phyloP scores from a whole-genome alignment of 2,329 filamentous ascomycete genomes.

The Mycosphaerella sp. region DNA sequence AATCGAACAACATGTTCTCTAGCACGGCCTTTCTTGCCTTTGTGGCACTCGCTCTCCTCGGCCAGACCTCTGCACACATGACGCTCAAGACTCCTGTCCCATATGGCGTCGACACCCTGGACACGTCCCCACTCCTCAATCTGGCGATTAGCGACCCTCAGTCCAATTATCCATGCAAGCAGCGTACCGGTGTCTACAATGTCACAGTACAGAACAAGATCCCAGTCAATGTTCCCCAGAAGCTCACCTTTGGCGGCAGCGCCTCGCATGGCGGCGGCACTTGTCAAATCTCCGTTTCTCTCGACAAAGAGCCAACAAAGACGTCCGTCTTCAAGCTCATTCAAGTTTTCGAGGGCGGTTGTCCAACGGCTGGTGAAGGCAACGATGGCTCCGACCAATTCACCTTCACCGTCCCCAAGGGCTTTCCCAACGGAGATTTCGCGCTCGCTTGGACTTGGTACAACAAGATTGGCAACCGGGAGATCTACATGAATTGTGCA shows the following conservation, averaged over 20 bases:
- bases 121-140: slow-evolving; percentile 59
- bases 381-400: slow-evolving; percentile 50
- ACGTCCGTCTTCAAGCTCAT: slow-evolving; percentile 77
- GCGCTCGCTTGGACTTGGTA: slow-evolving; percentile 85
- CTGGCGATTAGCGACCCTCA: slow-evolving; percentile 41
- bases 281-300: slow-evolving; percentile 78
- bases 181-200: slow-evolving; percentile 40
- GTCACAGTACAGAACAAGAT: slow-evolving; percentile 54
- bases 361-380: slow-evolving; percentile 61
- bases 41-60: slow-evolving; percentile 35
- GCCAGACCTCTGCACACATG: slow-evolving; percentile 64
- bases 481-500: slow-evolving; percentile 93
- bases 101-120: slow-evolving; percentile 48
- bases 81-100: slow-evolving; percentile 63
- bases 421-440: slow-evolving; percentile 67
- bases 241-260: slow-evolving; percentile 61
- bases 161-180: slow-evolving; percentile 76
- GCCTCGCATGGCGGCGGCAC: slow-evolving; percentile 85
- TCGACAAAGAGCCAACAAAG: slow-evolving; percentile 62
- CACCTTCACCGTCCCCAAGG: slow-evolving; percentile 63
- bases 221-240: slow-evolving; percentile 54
- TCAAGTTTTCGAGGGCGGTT: slow-evolving; percentile 79
- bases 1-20: slow-evolving; percentile 13
- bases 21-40: slow-evolving; percentile 8
- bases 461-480: slow-evolving; percentile 79